These are phyloP conservation scores for Breviolum minutum DNA, from an alignment of 73 alveolate genomes.

Conservation along the genomic window DNA sequence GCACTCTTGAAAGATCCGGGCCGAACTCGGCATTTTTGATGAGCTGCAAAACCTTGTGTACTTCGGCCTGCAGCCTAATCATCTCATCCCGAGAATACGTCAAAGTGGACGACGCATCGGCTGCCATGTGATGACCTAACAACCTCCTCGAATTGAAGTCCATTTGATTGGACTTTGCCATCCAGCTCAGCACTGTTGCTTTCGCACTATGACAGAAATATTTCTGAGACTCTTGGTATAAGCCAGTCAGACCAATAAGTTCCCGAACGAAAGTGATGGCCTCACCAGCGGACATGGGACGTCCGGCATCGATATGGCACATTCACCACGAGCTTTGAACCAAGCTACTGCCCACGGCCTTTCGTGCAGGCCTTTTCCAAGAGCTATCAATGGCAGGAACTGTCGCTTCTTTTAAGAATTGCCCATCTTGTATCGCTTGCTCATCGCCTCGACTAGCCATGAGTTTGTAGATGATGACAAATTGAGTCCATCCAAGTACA, in stretches of 20 bases:
- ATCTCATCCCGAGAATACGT: neutral
- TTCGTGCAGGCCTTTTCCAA: neutral
- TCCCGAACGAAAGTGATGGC: neutral
- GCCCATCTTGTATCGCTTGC: too few species aligned
- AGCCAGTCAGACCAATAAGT: neutral
- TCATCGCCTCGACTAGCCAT: neutral
- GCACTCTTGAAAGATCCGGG: neutral
- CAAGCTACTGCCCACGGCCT: neutral
- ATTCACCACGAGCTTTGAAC: neutral
- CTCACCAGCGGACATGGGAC: neutral
- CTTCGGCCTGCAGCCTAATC: neutral
- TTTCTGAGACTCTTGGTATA: neutral
- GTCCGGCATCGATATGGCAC: neutral
- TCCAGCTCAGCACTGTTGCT: neutral
- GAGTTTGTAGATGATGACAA: neutral
- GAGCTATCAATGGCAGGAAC: neutral
- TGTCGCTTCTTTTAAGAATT: neutral
- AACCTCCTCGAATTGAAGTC: neutral
- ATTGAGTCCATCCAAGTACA: neutral
- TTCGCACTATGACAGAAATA: neutral
- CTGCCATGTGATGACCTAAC: neutral
- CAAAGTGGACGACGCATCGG: neutral
- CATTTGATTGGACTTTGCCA: constrained; percentile 6
- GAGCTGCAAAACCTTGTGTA: neutral
- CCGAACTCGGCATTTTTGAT: neutral